Percentiles rank a stretch among this genome's conserved stretches.
Evolutionary conservation across 192 early-diverging fungal species (phyloP).

Genomic region (Umbelopsis isabellina): DNA sequence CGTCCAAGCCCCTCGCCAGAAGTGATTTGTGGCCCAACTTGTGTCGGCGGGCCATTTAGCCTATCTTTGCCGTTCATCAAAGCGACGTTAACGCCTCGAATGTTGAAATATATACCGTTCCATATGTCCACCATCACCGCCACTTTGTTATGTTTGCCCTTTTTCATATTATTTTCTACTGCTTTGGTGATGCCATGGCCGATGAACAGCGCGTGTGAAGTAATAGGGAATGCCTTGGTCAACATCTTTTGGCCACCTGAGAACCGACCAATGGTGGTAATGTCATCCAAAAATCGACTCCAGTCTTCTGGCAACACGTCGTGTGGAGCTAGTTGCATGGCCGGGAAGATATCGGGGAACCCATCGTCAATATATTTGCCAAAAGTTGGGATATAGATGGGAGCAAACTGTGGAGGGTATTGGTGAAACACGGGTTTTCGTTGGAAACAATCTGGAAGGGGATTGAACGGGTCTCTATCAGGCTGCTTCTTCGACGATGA

Average conservation of each 20-base stretch:
- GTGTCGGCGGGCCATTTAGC: background rate
- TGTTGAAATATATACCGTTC: constrained; percentile 8
- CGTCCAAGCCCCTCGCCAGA: no score
- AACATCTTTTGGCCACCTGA: background rate
- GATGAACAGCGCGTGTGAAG: background rate
- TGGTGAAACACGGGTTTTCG: background rate
- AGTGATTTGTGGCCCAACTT: background rate
- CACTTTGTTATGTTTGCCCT: background rate
- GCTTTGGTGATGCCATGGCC: background rate
- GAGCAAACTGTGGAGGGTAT: background rate
- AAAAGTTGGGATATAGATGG: background rate
- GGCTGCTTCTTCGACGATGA: background rate
- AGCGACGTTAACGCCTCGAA: background rate
- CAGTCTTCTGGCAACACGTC: background rate
- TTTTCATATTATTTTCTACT: background rate
- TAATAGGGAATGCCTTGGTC: background rate
- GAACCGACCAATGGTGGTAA: background rate
- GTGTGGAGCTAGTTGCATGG: background rate
- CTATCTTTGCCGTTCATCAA: background rate
- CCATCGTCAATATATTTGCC: background rate
- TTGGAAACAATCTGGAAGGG: background rate
- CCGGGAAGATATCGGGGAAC: background rate
- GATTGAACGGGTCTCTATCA: background rate
- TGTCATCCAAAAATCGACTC: constrained; percentile 3
- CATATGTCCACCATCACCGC: constrained; percentile 4